Evolutionary conservation across 257 asterid genomes (phyloP).

Genomic region (Nicotiana tabacum): DNA sequence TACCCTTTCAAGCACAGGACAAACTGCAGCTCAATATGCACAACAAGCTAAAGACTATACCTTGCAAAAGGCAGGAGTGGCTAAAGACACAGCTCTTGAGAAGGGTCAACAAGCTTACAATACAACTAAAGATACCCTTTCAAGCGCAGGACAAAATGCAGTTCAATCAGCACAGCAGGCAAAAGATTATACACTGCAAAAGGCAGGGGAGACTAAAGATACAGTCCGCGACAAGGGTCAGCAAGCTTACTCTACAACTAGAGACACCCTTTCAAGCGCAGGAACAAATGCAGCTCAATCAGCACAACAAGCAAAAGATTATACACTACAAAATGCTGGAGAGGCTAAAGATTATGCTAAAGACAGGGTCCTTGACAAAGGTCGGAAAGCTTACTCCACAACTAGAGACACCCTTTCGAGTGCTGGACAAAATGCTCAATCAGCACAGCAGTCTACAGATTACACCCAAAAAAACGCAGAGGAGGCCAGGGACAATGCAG

Average conservation of each 20-base stretch:
- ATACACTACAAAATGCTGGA: constrained; percentile 13
- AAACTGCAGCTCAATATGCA: neutral
- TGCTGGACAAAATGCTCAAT: neutral
- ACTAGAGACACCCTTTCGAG: neutral
- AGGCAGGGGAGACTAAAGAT: constrained; percentile 15
- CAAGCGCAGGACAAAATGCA: neutral
- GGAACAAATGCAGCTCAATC: neutral
- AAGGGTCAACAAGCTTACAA: neutral
- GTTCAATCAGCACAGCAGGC: constrained; percentile 20
- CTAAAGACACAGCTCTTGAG: neutral
- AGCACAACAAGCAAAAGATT: constrained; percentile 18
- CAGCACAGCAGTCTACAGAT: constrained; percentile 24
- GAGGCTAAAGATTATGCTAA: constrained; percentile 6
- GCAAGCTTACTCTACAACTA: neutral
- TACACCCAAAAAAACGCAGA: constrained; percentile 18
- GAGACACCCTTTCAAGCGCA: neutral
- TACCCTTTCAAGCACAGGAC: neutral
- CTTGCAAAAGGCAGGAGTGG: constrained; percentile 19
- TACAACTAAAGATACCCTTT: neutral
- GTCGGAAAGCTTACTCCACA: neutral
- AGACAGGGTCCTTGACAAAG: neutral
- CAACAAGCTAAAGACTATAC: constrained; percentile 22
- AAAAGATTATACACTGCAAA: constrained; percentile 14
- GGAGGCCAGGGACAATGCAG: constrained; percentile 23
- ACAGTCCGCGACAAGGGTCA: neutral